Base-by-base conservation (phyloP, 2,329 filamentous ascomycete species). In the Aspergillus fischeri region DNA sequence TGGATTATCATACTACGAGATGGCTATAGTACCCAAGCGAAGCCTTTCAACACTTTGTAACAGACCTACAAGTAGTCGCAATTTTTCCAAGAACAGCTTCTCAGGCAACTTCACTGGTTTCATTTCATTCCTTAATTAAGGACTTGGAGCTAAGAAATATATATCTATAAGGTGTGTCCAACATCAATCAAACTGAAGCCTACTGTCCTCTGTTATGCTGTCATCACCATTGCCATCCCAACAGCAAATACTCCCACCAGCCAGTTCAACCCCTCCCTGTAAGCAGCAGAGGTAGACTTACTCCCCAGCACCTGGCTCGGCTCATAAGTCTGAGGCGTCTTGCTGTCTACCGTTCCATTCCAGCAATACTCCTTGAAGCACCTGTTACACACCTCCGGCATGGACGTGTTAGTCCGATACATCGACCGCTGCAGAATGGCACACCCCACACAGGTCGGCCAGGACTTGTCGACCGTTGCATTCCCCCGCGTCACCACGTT, bases 341-440 rank as follows among this genome's bases (percentile, higher is more conserved):
- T 77, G 44, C 67, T 73, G 45, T 81, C 75, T 6, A 76, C 57
- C 1, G 84, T 90, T n/a, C 94, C 94, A 71, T 97, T 84, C 94
- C 94, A 99, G 82, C 94, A 99, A 78, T 97, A 97, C 21, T 79
- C 75, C 11, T 79, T 64, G 74, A 97, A 97, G 77, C 94, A 99
- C 51, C 81, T 68, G 47, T 76, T 79, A 77, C 94, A 99, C 9
- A 84, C 85, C 0, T 82, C 79, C 0, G 93, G 93, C 1, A 92
- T 81, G 0, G 77, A 61, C 0, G 88, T 88, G 20, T 81, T 80
- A 0, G 90, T 93, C 51, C 91, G 83, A 59, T 85, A 80, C 63
- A 94, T 83, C 64, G 87, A 91, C 60, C 93, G 84, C 53, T 83
- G 84, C 17, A 97, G 81, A 42, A 96, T 86, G 4, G 93, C 94